A percentile compares a stretch with the other conserved stretches of the same genome.
Conservation (phyloP, 331 rosid species). For the Rosa hybrid region DNA sequence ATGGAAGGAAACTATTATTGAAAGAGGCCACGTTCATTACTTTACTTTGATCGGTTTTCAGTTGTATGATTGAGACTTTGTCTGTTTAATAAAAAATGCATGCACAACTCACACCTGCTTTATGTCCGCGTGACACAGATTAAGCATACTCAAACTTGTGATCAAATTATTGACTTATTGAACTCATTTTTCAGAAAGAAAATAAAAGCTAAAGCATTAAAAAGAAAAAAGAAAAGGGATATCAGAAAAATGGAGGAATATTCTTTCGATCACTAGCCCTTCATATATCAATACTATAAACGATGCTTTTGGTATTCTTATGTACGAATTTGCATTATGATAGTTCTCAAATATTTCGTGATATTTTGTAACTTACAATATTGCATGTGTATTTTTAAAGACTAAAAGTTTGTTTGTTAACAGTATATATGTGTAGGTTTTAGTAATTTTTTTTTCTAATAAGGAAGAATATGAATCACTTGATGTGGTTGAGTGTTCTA, state of each 20-base stretch:
- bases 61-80: background rate
- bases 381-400: too few species aligned
- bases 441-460: too few species aligned
- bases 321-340: background rate
- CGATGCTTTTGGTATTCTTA: background rate
- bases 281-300: background rate
- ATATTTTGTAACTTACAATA: too few species aligned
- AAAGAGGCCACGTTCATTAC: background rate
- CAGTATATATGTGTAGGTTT: background rate
- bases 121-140: background rate
- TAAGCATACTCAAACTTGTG: background rate
- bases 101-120: background rate
- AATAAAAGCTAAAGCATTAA: background rate
- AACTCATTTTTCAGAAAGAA: background rate
- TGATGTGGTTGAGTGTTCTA: too few species aligned
- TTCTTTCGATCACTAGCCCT: background rate
- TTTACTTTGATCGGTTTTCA: background rate
- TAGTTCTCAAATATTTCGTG: background rate
- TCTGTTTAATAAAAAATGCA: background rate
- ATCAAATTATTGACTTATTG: background rate
- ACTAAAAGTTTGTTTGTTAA: too few species aligned
- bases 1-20: background rate
- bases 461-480: background rate
- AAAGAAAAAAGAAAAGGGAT: background rate
- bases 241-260: background rate